phyloP scores from a whole-genome alignment of 2,329 filamentous ascomycete species.

The Dothistroma pini region DNA sequence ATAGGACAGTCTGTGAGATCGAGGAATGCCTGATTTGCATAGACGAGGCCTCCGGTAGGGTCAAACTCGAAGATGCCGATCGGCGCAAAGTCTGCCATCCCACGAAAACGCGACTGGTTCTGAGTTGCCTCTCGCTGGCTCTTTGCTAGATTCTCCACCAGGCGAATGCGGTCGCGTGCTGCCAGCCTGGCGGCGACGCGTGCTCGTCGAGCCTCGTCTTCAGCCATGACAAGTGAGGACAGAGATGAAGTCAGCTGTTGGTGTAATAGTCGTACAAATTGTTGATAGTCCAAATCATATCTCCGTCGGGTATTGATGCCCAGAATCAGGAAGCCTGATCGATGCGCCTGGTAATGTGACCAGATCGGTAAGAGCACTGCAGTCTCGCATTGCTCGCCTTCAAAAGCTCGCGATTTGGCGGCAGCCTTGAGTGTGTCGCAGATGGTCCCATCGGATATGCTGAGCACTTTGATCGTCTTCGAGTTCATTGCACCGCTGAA shows the following conservation, averaged over 20 bases:
- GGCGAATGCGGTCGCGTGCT: slow-evolving; percentile 14
- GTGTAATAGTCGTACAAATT: slow-evolving; percentile 34
- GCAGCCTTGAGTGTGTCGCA: not conserved
- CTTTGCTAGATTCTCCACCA: slow-evolving; percentile 24
- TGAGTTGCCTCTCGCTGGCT: slow-evolving; percentile 25
- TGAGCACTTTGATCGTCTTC: slow-evolving; percentile 1
- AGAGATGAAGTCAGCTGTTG: slow-evolving; percentile 24
- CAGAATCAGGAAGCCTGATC: slow-evolving; percentile 26
- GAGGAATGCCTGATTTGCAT: slow-evolving; percentile 38
- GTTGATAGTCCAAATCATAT: slow-evolving; percentile 32
- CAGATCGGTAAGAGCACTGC: slow-evolving; percentile 36
- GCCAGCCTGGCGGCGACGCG: slow-evolving; percentile 14
- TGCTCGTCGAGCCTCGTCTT: slow-evolving; percentile 16
- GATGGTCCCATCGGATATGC: not conserved
- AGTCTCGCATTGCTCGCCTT: slow-evolving; percentile 33
- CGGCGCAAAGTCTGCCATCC: slow-evolving; percentile 38
- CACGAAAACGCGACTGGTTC: slow-evolving; percentile 35
- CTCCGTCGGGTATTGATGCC: slow-evolving; percentile 37
- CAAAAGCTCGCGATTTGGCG: not conserved
- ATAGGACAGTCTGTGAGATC: slow-evolving; percentile 27
- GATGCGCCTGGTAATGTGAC: slow-evolving; percentile 16
- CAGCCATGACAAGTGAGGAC: slow-evolving; percentile 31
- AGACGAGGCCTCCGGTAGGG: slow-evolving; percentile 33
- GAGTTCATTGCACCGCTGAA: not conserved
- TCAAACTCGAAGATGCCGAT: slow-evolving; percentile 40